Evolutionary conservation across 2,329 filamentous ascomycete species (phyloP), one percentile per base, ranked within the genome.

Genomic region (Cladosporium cucumerinum): DNA sequence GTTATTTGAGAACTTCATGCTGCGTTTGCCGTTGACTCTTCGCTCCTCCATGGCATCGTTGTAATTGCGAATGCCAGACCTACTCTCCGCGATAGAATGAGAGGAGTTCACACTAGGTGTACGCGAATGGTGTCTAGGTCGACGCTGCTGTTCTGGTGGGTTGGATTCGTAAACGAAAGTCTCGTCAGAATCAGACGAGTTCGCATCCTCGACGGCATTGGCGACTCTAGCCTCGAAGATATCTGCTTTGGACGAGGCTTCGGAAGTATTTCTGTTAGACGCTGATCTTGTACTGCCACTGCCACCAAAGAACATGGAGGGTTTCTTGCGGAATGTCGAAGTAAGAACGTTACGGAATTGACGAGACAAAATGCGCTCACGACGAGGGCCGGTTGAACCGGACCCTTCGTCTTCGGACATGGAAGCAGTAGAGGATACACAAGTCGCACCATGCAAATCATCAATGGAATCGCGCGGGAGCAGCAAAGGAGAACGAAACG

Each of bases 101-200:
- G 86, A 82, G 14, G 94, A 98, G 4, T 94, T 96, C 51, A 93
- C 91, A 77, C 93, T 98, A 7, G 95, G 95, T 1, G 95, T 99
- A 68, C 95, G 87, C 23, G 94, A 98, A 78, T 98, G 94, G 77
- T 94, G 92, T 67, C 93, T 86, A 60, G 92, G 91, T 60, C 85
- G 81, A 32, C 84, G 78, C 63, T 79, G 82, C 26, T 82, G 80
- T 69, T 88, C 87, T 16, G 85, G 84, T 11, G 94, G 95, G 73
- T 99, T 99, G 28, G 95, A 98, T 78, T 99, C 95, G 79, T 99
- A 99, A 18, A 99, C 95, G 77, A 98, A 99, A 0, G 95, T 98
- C 78, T 98, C 95, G 73, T 97, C 95, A 1, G 94, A 98, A 76
- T 99, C 95, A 7, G 94, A 97, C 14, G 94, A 96, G 77, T 97